Evolutionary conservation across 2,329 filamentous ascomycete species (phyloP), one percentile per base, ranked within the genome.

Genomic region (Penicillium crustosum): DNA sequence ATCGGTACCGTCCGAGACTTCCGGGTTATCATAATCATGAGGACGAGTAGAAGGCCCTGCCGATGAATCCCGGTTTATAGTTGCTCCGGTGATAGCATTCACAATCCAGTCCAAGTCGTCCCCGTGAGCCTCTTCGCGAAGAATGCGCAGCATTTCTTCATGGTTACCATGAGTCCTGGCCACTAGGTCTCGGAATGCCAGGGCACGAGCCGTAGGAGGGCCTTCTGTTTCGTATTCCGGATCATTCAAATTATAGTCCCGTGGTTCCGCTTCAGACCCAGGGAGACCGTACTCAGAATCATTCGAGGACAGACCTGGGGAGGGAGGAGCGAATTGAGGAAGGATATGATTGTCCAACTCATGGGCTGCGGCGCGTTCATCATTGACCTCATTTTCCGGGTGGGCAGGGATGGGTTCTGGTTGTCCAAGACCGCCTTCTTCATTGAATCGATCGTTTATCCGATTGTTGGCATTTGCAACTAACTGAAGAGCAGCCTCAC

Each of bases 61-160:
- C 23, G 29, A 12, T 35, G 39, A 25, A 35, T 48, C 51, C 9
- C 19, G n/a, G 27, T 53, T 39, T n/a, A 33, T 23, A 19, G 33
- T 61, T 17, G 71, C 57, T 21, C 67, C 70, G 60, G 71, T 78
- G 60, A 86, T 84, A 25, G 83, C 76, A 33, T 80, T 78, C 12
- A 88, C 79, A 78, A 86, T 85, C 69, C 85, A 84, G 12, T 78
- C 77, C 35, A 90, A 78, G 49, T 83, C 81, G 12, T 85, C 82
- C 55, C 83, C 79, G 2, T 85, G 78, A 5, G 82, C 80, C 64
- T 89, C 86, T 38, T 84, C 81, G 39, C 82, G 80, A 33, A 89
- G 86, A 23, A 89, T 84, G 41, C 80, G 77, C 3, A 88, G 63
- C 27, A 89, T 84, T 58, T 79, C 81, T 36, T 83, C 78, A 0